Evolutionary conservation across 1,284 basidiomycete genomes (phyloP).

Genomic region (Ceratobasidium sp.): DNA sequence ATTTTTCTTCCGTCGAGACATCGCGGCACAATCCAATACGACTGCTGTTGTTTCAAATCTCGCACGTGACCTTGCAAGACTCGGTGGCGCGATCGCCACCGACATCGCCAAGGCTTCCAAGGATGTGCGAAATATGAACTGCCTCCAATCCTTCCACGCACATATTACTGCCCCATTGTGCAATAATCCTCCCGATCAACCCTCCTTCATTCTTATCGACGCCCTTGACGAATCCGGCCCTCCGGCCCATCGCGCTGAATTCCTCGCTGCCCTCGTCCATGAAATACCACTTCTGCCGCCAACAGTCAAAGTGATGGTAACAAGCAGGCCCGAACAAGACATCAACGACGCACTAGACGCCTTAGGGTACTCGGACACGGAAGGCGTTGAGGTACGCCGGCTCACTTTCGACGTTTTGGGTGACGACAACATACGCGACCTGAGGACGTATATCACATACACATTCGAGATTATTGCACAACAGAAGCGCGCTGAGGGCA

Average conservation of each 20-base stretch:
- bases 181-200: constrained; percentile 8
- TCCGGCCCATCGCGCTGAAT: constrained; percentile 9
- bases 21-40: constrained; percentile 8
- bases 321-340: constrained; percentile 28
- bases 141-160: background rate
- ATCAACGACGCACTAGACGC: constrained; percentile 16
- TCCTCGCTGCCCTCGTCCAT: background rate
- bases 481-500: background rate
- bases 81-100: background rate
- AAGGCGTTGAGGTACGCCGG: constrained; percentile 22
- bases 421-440: constrained; percentile 19
- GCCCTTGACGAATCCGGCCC: constrained; percentile 32
- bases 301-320: constrained; percentile 26
- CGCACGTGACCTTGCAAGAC: constrained; percentile 4
- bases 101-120: constrained; percentile 1
- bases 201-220: constrained; percentile 27
- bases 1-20: constrained; percentile 35
- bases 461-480: constrained; percentile 8
- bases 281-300: constrained; percentile 26
- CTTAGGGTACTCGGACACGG: background rate
- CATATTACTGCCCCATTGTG: constrained; percentile 11
- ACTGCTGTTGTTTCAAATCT: background rate
- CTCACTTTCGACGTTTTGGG: constrained; percentile 39
- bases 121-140: background rate
- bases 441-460: constrained; percentile 12